These are phyloP conservation scores for Hygrophila difformis DNA, from an alignment of 257 asterid genomes.

Conservation along the genomic window DNA sequence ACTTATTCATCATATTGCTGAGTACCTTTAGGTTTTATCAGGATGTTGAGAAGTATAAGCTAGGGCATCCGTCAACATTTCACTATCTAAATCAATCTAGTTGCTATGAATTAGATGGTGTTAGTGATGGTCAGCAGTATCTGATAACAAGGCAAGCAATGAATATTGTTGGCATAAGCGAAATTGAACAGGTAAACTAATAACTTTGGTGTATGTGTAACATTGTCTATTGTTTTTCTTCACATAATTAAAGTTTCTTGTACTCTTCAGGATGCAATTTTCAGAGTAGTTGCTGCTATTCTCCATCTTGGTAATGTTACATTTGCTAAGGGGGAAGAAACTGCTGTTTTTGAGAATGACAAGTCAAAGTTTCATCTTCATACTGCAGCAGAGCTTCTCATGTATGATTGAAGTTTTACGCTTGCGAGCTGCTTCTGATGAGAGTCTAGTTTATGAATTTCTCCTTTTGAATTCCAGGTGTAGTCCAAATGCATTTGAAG, in stretches of 20 bases:
- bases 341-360: conserved; percentile 77
- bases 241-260: conserved; percentile 11
- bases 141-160: conserved; percentile 94
- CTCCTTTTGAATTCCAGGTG: conserved; percentile 40
- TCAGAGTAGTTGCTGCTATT: conserved; percentile 91
- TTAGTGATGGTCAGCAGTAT: conserved; percentile 82
- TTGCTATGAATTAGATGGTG: conserved; percentile 74
- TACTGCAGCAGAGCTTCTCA: conserved; percentile 82
- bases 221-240: not conserved
- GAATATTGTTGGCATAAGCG: conserved; percentile 94
- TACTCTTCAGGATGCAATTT: conserved; percentile 77
- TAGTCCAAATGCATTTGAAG: conserved; percentile 61
- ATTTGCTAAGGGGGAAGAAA: conserved; percentile 67
- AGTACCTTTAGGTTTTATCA: conserved; percentile 29
- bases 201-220: conserved; percentile 12
- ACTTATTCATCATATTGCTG: not conserved
- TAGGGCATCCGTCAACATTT: conserved; percentile 73
- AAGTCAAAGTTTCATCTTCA: conserved; percentile 83
- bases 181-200: conserved; percentile 68
- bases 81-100: conserved; percentile 89
- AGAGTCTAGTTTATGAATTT: not conserved
- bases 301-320: conserved; percentile 92
- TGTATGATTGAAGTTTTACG: conserved; percentile 30
- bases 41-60: conserved; percentile 83
- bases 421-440: conserved; percentile 8